Evolutionary conservation across 1,284 basidiomycete genomes (phyloP).

Genomic region (Tilletiaria anomala): DNA sequence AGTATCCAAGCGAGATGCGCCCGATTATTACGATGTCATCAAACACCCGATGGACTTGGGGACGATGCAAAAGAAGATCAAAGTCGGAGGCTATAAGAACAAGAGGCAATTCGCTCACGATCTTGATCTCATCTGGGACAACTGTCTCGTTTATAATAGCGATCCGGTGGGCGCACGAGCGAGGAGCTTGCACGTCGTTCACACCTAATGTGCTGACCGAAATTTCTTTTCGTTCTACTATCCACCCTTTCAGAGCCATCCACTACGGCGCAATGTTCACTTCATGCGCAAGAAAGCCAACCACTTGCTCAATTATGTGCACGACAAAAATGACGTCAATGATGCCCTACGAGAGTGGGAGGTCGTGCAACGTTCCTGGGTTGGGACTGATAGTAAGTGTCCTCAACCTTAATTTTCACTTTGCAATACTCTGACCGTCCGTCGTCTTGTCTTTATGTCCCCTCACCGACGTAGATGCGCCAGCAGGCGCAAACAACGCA

Average conservation of each 20-base stretch:
- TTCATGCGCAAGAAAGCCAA: slow-evolving; percentile 36
- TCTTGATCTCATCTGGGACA: slow-evolving; percentile 89
- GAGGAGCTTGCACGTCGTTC: slow-evolving; percentile 45
- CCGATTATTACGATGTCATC: slow-evolving; percentile 36
- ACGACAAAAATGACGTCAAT: slow-evolving; percentile 59
- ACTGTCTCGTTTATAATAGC: slow-evolving; percentile 83
- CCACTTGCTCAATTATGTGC: slow-evolving; percentile 66
- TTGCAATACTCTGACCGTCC: no score
- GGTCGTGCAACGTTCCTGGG: no score
- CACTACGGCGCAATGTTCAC: slow-evolving; percentile 27
- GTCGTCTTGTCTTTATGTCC: no score
- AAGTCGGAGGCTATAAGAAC: slow-evolving; percentile 69
- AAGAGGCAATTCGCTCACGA: slow-evolving; percentile 88
- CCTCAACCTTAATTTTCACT: no score
- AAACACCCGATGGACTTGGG: slow-evolving; percentile 65
- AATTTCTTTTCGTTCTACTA: not conserved
- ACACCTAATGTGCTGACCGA: not conserved
- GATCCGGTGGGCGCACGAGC: slow-evolving; percentile 53
- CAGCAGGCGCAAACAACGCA: no score
- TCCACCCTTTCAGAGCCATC: slow-evolving; percentile 13
- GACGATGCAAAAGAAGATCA: slow-evolving; percentile 82
- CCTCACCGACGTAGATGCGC: no score
- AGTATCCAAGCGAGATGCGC: slow-evolving; percentile 36
- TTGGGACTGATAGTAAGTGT: no score
- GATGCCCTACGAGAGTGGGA: slow-evolving; percentile 30